Evolutionary conservation across 805 yeast species (phyloP), one percentile per base, ranked within the genome.

Genomic region (Cyberlindnera misumaiensis): DNA sequence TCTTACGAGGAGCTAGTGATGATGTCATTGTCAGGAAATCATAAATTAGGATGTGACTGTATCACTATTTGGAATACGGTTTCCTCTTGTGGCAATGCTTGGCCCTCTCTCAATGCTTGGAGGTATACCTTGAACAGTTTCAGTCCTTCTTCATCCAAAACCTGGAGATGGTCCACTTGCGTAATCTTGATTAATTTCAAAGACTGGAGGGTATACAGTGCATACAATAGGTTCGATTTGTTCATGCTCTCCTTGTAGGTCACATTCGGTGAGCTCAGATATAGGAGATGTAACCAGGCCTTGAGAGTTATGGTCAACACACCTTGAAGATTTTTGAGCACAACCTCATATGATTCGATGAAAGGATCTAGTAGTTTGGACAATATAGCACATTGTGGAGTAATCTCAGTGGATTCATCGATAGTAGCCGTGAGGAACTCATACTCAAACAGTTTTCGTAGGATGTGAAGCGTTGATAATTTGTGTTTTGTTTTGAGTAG

Each of bases 261-360:
- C 7, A 44, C 46, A 7, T 42, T 46, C 24, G 47, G 43, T 3
- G 40, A 29, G 4, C 50, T 44, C 3, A 44, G 25, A 42, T 51
- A 51, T 3, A 51, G 41, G 4, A 48, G 18, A 29, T 48, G 55
- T 5, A 51, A 31, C 55, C 55, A 51, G 13, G 38, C 35, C 35
- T 45, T 48, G 17, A 51, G 30, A 15, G 31, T 36, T 12, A 48
- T 41, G 4, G 38, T 32, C 12, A 47, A 40, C 7, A 51, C 44
- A 13, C 43, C 44, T 18, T 13, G 28, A 4, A 51, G 32, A 25
- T 51, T 45, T 28, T 40, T 39, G 12, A 46, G 30, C 3, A 43
- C 51, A 2, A 51, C 17, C 25, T 51, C 55, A 38, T 48, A 51
- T 4, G 55, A 48, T 30, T 51, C 55, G 3, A 51, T 30, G 38